A percentile compares a stretch with the other conserved stretches of the same genome.
Conservation (phyloP, 2,329 filamentous ascomycete species). For the Fusarium algeriense region DNA sequence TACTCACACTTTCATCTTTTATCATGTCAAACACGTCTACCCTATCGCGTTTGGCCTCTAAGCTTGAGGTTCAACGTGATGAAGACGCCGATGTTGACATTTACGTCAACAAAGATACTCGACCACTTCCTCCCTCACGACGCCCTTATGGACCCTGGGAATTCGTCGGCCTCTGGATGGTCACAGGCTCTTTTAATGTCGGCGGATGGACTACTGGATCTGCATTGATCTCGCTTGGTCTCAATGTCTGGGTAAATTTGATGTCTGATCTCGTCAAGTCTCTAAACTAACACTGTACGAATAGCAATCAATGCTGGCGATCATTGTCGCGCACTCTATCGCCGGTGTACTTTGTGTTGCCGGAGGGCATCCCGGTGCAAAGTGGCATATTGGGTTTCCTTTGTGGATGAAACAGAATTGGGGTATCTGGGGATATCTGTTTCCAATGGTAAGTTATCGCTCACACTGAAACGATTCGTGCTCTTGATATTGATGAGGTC, state of each 20-base stretch:
- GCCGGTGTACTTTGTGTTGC: constrained; percentile 45
- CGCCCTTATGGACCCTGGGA: constrained; percentile 51
- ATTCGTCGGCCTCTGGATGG: constrained; percentile 51
- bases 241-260: constrained; percentile 37
- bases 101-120: constrained; percentile 9
- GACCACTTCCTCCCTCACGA: constrained; percentile 47
- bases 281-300: no score
- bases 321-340: constrained; percentile 32
- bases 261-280: no score
- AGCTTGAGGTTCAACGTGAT: not conserved
- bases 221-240: constrained; percentile 46
- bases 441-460: constrained; percentile 37
- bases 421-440: constrained; percentile 46
- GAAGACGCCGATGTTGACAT: not conserved
- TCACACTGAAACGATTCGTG: no score
- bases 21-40: not conserved
- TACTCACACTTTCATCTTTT: no score
- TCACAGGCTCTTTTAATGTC: constrained; percentile 52
- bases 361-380: constrained; percentile 45
- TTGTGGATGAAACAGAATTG: constrained; percentile 46
- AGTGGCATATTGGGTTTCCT: constrained; percentile 48
- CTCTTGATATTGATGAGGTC: no score
- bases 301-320: constrained; percentile 3
- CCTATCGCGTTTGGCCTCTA: not conserved
- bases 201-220: constrained; percentile 52